These are phyloP conservation scores for Diaporthe ampelina DNA, from an alignment of 2,329 filamentous ascomycete genomes.

Conservation along the genomic window DNA sequence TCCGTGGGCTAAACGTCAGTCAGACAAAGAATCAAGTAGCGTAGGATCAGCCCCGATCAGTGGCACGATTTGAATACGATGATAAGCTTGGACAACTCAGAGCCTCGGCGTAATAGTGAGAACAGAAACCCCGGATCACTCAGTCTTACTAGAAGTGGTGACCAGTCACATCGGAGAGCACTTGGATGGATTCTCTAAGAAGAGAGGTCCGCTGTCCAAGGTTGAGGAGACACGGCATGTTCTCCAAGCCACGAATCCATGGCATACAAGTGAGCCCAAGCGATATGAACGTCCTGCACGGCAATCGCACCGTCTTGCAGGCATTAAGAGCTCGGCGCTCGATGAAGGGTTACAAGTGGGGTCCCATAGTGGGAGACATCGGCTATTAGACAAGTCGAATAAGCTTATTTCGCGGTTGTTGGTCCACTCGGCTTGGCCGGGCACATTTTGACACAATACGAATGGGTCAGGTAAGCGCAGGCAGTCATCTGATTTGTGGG, in stretches of 20 bases:
- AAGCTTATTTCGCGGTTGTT: conserved; percentile 37
- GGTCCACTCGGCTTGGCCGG: conserved; percentile 30
- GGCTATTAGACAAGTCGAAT: not conserved
- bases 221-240: not conserved
- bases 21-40: conserved; percentile 17
- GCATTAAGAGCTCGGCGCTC: not conserved
- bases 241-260: not conserved
- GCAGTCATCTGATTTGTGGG: not conserved
- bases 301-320: not conserved
- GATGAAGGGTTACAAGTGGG: not conserved
- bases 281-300: no score
- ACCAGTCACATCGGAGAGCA: not conserved
- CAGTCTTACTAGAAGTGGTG: conserved; percentile 16
- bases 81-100: conserved; percentile 18
- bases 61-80: conserved; percentile 12
- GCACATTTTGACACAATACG: not conserved
- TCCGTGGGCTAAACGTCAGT: not conserved
- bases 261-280: not conserved
- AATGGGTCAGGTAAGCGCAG: not conserved
- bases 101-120: not conserved
- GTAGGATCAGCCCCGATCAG: not conserved
- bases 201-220: not conserved
- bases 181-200: not conserved
- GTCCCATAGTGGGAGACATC: not conserved
- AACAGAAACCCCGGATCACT: not conserved